A percentile compares a stretch with the other conserved stretches of the same genome.
phyloP scores from a whole-genome alignment of 176 grass and related monocot species.

The sorghum (Sorghum bicolor) region Sorghum_bicolor_NCBIv3 NC_012872.2:6381501-6382000 shows the following conservation, averaged over 20 bases:
- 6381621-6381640: constrained; percentile 99
- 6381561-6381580: constrained; percentile 90
- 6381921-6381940: background rate
- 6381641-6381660: constrained; percentile 85
- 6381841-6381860: background rate
- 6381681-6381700: constrained; percentile 32
- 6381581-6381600: constrained; percentile 69
- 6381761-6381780: background rate
- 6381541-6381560: constrained; percentile 91
- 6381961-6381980: background rate
- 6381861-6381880: background rate
- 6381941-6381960: background rate
- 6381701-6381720: background rate
- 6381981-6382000: background rate
- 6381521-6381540: constrained; percentile 79
- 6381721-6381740: background rate
- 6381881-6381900: background rate
- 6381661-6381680: constrained; percentile 78
- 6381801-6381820: background rate
- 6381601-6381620: constrained; percentile 91
- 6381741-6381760: background rate
- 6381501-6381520: background rate
- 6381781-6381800: background rate
- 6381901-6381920: background rate
- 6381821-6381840: background rate